Evolutionary conservation across 164 flowering plant species (phyloP).

Genomic region (Kalanchoe fedtschenkoi): DNA sequence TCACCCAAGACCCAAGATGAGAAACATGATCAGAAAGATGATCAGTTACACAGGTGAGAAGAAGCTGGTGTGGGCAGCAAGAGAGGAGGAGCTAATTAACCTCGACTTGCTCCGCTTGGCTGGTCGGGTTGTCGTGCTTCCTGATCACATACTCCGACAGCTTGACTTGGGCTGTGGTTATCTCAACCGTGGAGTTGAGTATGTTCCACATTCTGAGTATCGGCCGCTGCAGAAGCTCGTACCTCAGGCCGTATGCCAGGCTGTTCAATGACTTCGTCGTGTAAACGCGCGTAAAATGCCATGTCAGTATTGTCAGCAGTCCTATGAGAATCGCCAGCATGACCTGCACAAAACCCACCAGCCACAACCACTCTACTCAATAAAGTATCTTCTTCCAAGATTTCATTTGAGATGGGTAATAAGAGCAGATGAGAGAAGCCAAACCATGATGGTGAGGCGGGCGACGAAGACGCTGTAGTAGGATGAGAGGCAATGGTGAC

Average conservation of each 20-base stretch:
- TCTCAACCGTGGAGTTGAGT: conserved; percentile 76
- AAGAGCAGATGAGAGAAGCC: not conserved
- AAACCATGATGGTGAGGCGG: conserved; percentile 92
- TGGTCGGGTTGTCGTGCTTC: conserved; percentile 37
- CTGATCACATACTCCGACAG: conserved; percentile 75
- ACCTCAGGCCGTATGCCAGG: conserved; percentile 82
- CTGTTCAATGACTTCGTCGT: conserved; percentile 70
- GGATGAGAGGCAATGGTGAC: conserved; percentile 60
- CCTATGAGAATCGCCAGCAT: conserved; percentile 96
- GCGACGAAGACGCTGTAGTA: conserved; percentile 92
- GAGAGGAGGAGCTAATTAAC: no score
- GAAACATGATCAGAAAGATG: not conserved
- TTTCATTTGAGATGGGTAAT: not conserved
- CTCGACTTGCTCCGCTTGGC: conserved; percentile 66
- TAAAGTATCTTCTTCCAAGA: no score
- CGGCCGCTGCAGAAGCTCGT: conserved; percentile 90
- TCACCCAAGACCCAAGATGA: no score
- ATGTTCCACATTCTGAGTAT: conserved; percentile 91
- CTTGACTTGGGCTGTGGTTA: conserved; percentile 86
- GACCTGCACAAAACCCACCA: conserved; percentile 50
- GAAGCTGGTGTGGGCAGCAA: conserved; percentile 6
- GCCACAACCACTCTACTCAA: not conserved
- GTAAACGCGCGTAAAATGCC: conserved; percentile 86
- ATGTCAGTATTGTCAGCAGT: conserved; percentile 76
- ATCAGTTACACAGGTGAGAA: not conserved